Percentiles rank a stretch among this genome's conserved stretches.
Conservation (phyloP, 768 basidiomycete species). For the Leucocoprinus birnbaumii region DNA sequence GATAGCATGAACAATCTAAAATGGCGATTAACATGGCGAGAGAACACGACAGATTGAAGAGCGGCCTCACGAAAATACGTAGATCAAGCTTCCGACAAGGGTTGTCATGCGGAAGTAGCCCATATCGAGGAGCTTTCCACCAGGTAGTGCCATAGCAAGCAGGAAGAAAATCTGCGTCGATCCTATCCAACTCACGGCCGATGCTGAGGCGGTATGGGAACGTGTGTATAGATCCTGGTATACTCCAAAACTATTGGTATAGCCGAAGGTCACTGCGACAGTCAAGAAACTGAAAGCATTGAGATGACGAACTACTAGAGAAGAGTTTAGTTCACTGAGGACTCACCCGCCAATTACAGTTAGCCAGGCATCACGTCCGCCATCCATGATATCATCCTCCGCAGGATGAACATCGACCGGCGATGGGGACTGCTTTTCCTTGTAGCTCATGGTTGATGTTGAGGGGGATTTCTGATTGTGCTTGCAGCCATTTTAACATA, state of each 20-base stretch:
- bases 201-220: background rate
- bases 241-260: background rate
- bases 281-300: background rate
- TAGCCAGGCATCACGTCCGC: no score
- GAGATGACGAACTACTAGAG: no score
- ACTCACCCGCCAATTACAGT: no score
- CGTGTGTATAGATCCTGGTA: background rate
- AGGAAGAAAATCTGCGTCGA: slow-evolving; percentile 26
- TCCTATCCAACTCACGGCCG: background rate
- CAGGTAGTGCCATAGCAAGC: slow-evolving; percentile 20
- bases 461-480: no score
- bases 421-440: no score
- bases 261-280: background rate
- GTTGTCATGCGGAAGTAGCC: slow-evolving; percentile 25
- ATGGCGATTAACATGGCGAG: background rate
- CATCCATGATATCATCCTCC: no score
- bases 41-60: background rate
- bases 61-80: slow-evolving; percentile 19
- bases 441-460: no score
- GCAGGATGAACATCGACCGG: no score
- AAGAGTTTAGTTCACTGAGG: no score
- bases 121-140: slow-evolving; percentile 27
- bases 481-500: no score
- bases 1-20: slow-evolving; percentile 12
- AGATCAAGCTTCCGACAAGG: slow-evolving; percentile 12